Evolutionary conservation across 495 filamentous ascomycete species (phyloP).

Genomic region (Neurospora intermedia): DNA sequence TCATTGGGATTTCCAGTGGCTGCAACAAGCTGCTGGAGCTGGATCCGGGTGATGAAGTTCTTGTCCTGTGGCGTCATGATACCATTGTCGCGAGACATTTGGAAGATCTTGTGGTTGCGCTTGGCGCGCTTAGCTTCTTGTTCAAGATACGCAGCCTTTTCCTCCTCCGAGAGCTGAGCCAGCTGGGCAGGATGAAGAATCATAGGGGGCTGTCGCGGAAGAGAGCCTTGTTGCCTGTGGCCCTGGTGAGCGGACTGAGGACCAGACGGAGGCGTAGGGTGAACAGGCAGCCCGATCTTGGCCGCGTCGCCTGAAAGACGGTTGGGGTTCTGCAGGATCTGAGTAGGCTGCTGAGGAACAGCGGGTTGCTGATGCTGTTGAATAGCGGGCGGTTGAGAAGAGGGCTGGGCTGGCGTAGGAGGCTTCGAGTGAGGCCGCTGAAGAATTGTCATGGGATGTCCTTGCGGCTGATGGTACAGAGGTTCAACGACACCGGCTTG

Average conservation of each 20-base stretch:
- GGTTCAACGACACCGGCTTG: conserved; percentile 21
- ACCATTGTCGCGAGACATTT: conserved; percentile 88
- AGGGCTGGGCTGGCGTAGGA: conserved; percentile 17
- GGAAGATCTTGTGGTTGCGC: conserved; percentile 94
- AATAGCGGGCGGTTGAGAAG: conserved; percentile 20
- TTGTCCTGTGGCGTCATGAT: conserved; percentile 99
- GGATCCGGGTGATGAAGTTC: conserved; percentile 97
- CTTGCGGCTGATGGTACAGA: conserved; percentile 20
- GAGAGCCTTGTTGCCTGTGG: conserved; percentile 29
- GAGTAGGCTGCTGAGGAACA: conserved; percentile 38
- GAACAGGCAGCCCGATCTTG: conserved; percentile 18
- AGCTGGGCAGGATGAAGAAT: conserved; percentile 68
- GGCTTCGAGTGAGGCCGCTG: conserved; percentile 34
- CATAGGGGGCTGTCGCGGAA: conserved; percentile 26
- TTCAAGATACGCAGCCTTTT: conserved; percentile 64
- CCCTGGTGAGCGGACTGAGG: conserved; percentile 17
- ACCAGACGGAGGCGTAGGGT: conserved; percentile 11
- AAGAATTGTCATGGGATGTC: conserved; percentile 35
- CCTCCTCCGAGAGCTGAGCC: conserved; percentile 63
- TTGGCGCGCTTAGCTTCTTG: conserved; percentile 95
- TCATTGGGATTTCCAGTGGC: conserved; percentile 80
- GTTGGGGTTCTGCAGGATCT: conserved; percentile 43
- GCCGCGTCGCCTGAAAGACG: conserved; percentile 29
- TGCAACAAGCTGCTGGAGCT: conserved; percentile 89
- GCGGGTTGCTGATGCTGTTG: conserved; percentile 42